Base-by-base conservation (phyloP, 2,329 filamentous ascomycete genomes). In the Penicillium verrucosum region DNA sequence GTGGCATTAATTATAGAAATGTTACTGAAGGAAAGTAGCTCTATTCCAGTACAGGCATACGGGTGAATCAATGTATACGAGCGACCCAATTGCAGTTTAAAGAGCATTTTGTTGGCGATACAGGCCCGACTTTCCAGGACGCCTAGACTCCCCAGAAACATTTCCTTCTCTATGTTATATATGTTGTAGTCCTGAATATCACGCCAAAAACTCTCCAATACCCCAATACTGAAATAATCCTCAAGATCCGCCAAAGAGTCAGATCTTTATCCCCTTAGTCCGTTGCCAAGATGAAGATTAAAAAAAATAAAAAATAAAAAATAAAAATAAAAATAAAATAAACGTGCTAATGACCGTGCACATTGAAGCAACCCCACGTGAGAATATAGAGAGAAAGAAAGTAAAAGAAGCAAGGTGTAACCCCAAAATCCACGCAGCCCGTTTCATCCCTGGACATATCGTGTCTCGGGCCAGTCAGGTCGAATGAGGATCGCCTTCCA, bases 241-340 rank as follows among this genome's bases (percentile, higher is more conserved):
- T 36, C 16, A 44, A 10, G 51, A 49, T 54, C 51, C 41, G 30
- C 43, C 51, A 38, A 48, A 54, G 55, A 59, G 64, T 66, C 54
- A 66, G 64, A 66, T 66, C 64, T 64, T 66, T 66, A 66, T 62
- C 64, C 63, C 49, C 56, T 59, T 66, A 66, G 64, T 62, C 58
- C 51, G 52, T 54, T 64, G 62, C 61, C 64, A 65, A 65, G 61
- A 48, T 48, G 43, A 38, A 29, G 36, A 21, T 14, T 32, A 4
- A 32, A 32, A 21, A 29, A 30, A 9, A 27, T 42, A 21, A 5
- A 30, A 55, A 29, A 18, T 4, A 27, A 56, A 16, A 1, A 36
- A 55, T 18, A 18, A 18, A 18, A 18, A 18, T 18, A 18, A 18
- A 18, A 18, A 18, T 18, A 18, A 18, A 18, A 18, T 18, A 46